Percentiles rank a stretch among this genome's conserved stretches.
These are phyloP conservation scores for Colletotrichum trifolii DNA, from an alignment of 2,329 filamentous ascomycete genomes.

Conservation along the genomic window DNA sequence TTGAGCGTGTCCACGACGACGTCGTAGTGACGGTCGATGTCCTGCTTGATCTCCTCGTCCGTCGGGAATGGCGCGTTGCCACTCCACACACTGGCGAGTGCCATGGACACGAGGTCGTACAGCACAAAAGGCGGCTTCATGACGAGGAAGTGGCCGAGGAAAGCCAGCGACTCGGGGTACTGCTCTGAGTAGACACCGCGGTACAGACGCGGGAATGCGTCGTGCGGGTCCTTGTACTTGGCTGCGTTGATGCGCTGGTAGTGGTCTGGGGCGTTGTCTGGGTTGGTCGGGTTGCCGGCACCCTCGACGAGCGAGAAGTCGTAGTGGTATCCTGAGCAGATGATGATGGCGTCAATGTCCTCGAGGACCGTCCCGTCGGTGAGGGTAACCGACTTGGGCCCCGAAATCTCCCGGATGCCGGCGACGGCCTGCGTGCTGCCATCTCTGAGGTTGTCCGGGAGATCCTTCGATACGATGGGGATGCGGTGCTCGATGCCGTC, in stretches of 20 bases:
- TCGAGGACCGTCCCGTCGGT: slow-evolving; percentile 45
- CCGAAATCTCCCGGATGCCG: slow-evolving; percentile 44
- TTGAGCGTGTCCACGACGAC: slow-evolving; percentile 39
- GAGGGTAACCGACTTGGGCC: slow-evolving; percentile 43
- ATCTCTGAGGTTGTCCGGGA: slow-evolving; percentile 42
- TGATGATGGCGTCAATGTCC: slow-evolving; percentile 47
- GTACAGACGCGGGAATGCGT: slow-evolving; percentile 44
- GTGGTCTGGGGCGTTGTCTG: slow-evolving; percentile 42
- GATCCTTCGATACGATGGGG: slow-evolving; percentile 44
- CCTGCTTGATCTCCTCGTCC: slow-evolving; percentile 39
- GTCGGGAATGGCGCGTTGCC: slow-evolving; percentile 40
- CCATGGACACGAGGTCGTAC: slow-evolving; percentile 46
- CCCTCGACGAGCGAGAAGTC: slow-evolving; percentile 45
- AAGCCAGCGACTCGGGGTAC: slow-evolving; percentile 46
- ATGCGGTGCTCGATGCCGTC: slow-evolving; percentile 39
- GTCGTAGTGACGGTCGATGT: slow-evolving; percentile 45
- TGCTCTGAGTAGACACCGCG: slow-evolving; percentile 46
- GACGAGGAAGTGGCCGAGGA: slow-evolving; percentile 43
- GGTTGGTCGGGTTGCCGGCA: slow-evolving; percentile 42
- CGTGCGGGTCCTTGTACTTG: slow-evolving; percentile 38
- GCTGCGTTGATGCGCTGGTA: slow-evolving; percentile 40
- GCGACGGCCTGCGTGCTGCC: slow-evolving; percentile 42
- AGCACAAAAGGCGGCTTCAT: slow-evolving; percentile 42
- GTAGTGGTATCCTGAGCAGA: slow-evolving; percentile 47
- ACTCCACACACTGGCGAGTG: slow-evolving; percentile 43